Base-by-base conservation (phyloP, 192 early-diverging fungal genomes). In the Pilaira anomala region DNA sequence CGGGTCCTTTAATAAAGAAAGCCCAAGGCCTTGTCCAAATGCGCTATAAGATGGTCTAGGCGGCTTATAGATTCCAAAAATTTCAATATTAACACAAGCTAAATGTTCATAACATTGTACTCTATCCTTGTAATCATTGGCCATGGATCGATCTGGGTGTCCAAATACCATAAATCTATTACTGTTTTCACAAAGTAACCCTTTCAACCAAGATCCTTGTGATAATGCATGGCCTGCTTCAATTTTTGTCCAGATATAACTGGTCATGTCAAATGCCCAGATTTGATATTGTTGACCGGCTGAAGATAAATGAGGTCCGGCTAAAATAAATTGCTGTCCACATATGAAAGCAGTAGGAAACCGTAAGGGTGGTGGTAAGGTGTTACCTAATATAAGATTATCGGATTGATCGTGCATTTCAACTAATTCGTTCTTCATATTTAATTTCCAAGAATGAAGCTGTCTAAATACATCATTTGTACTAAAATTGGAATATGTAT, bases 401-500 rank as follows among this genome's bases (percentile, higher is more conserved):
- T 83, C 77, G 2, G 90, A 90, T 12, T 86, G 77, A 63, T 91
- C 88, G 39, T 55, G 24, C 5, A 85, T 75, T 52, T 81, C 78
- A 58, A 82, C 78, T 22, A 76, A 75, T 26, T 60, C 41, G 16
- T 45, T 40, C 13, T 50, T 53, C 16, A 84, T 81, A n/a, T 86
- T 84, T 19, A 87, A 81, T n/a, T 85, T 79, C 25, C 71, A 78
- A 12, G 89, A 70, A 66, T 89, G 87, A 39, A 91, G 78, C 19
- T 58, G 56, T 13, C 40, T 28, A 41, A 24, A 39, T 42, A 24
- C 40, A 25, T 87, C 81, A 22, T 87, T 84, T 68, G 84, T 84
- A 74, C 84, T 88, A 68, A 85, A 87, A 76, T 89, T 91, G 58
- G 88, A 87, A 33, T 91, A 91, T 46, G 89, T 72, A 46, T 86